Evolutionary conservation across 2,329 filamentous ascomycete genomes (phyloP), one percentile per base, ranked within the genome.

Genomic region (Talaromyces sp.): DNA sequence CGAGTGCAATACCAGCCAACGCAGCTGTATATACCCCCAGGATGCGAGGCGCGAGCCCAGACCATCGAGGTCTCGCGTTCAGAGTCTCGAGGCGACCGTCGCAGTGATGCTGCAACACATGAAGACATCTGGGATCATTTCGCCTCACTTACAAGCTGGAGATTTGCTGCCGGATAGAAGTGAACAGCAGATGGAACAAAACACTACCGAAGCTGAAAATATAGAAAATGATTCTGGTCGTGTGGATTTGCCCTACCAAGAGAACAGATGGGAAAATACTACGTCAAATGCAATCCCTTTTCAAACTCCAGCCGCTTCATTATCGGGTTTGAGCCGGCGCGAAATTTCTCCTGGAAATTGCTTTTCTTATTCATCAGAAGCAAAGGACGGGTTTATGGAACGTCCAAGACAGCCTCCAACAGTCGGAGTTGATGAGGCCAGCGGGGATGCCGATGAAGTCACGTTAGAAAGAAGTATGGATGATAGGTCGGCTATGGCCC

Each of bases 11-110:
- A 69, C 69, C 27, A 73, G 70, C 56, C 71, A 67, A 22, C 60
- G 74, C 11, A 64, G 70, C 19, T 78, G 75, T 61, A 64, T 73
- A 45, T 78, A 78, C 64, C 75, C 75, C 13, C 74, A 74, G 50
- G 75, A 78, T 71, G 73, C 74, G 2, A 43, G 41, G 3, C 41
- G 41, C 1, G 41, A 43, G n/a, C 41, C 41, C 41, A 19, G 41
- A 9, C 41, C 41, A 43, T 43, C 41, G 41, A 43, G 41, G 19
- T 17, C 41, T 19, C 41, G 41, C n/a, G 41, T 43, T 43, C 41
- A 43, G 41, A 43, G 19, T 43, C 41, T 43, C n/a, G 41, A 43
- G 41, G 41, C 41, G 41, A 43, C 41, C 10, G 41, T 43, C 8
- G 41, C 41, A 10, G 41, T 43, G 7, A 43, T 43, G 41, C 17